Conservation (phyloP, 148 eudicot species). For the Camellia japonica region DNA sequence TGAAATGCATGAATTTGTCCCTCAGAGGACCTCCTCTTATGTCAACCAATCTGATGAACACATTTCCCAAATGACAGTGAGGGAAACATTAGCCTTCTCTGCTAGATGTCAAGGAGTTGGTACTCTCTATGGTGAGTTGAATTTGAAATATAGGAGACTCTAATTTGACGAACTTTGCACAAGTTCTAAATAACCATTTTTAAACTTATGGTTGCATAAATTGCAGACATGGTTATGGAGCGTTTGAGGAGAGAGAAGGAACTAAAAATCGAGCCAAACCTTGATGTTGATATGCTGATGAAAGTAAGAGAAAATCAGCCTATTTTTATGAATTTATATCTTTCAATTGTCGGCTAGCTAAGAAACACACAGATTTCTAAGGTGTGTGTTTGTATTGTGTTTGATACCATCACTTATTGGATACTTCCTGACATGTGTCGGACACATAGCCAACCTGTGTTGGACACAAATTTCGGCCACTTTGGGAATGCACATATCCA, state of each 20-base stretch:
- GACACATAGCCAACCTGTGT: no score
- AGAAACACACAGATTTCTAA: no score
- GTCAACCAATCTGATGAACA: constrained; percentile 76
- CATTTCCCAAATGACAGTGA: constrained; percentile 72
- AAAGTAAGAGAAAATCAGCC: constrained; percentile 34
- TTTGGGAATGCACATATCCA: no score
- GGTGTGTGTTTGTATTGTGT: no score
- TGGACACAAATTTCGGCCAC: no score
- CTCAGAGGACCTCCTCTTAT: constrained; percentile 70
- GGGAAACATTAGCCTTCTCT: constrained; percentile 69
- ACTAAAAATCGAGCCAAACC: constrained; percentile 65
- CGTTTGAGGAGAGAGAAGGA: constrained; percentile 57
- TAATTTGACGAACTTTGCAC: neutral
- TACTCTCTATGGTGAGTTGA: constrained; percentile 45
- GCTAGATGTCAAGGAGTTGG: constrained; percentile 77
- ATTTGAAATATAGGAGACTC: neutral
- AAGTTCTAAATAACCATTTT: neutral
- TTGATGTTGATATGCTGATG: constrained; percentile 61
- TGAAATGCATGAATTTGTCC: constrained; percentile 64
- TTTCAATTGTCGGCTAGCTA: neutral
- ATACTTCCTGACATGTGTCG: no score
- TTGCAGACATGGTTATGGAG: constrained; percentile 57
- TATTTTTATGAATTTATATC: neutral
- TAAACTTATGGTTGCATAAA: neutral
- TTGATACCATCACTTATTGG: no score